These are phyloP conservation scores for Tremella mesenterica DNA, from an alignment of 768 basidiomycete species.

Conservation along the genomic window DNA sequence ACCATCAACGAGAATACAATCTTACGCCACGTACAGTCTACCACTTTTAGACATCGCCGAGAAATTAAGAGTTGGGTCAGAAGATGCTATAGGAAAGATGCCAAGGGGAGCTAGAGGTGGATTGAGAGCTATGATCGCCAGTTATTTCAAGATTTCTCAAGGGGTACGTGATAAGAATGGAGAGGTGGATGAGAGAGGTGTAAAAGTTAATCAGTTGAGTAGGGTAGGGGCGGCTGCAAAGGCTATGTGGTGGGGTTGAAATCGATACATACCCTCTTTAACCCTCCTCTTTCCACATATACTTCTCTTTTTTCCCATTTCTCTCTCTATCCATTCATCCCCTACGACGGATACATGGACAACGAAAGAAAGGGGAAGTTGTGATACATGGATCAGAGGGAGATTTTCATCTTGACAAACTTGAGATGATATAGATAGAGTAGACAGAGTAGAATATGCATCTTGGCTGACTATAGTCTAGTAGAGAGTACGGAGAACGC, in stretches of 20 bases:
- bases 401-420: too few relatives aligned
- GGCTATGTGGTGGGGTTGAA: constrained; percentile 35
- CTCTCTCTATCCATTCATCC: too few relatives aligned
- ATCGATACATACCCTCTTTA: too few relatives aligned
- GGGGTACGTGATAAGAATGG: constrained; percentile 28
- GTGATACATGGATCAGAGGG: too few relatives aligned
- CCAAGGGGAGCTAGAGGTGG: constrained; percentile 39
- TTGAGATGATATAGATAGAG: too few relatives aligned
- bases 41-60: constrained; percentile 36
- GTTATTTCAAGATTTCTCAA: constrained; percentile 43
- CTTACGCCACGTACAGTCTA: constrained; percentile 21
- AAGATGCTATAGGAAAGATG: constrained; percentile 22
- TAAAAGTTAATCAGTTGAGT: constrained; percentile 27
- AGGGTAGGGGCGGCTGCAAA: constrained; percentile 20
- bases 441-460: too few relatives aligned
- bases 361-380: too few relatives aligned
- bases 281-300: too few relatives aligned
- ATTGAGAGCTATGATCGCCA: constrained; percentile 41
- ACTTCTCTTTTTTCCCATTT: too few relatives aligned
- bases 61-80: constrained; percentile 18
- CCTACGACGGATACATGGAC: too few relatives aligned
- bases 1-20: neutral
- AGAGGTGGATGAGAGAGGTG: constrained; percentile 20
- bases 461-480: too few relatives aligned
- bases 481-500: too few relatives aligned